Percentiles rank a stretch among this genome's conserved stretches.
phyloP scores from a whole-genome alignment of 176 grass and related monocot species.

The Musa itinerans region DNA sequence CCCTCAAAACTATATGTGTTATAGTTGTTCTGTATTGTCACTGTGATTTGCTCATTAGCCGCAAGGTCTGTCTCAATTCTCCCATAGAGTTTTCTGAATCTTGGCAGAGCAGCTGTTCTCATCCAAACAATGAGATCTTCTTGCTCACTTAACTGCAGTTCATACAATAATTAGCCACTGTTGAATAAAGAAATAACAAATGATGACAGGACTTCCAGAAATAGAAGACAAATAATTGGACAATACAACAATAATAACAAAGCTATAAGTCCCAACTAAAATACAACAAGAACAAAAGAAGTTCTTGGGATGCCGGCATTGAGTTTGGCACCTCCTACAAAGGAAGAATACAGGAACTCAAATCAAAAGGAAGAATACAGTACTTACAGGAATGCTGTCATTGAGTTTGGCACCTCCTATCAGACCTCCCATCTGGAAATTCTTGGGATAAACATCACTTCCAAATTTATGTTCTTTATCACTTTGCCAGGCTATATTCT shows the following conservation, averaged over 20 bases:
- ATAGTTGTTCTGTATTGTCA: conserved; percentile 90
- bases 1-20: conserved; percentile 91
- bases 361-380: conserved; percentile 14
- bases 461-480: conserved; percentile 64
- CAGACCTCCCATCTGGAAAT: conserved; percentile 65
- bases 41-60: conserved; percentile 54
- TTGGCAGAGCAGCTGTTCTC: conserved; percentile 79
- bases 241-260: conserved; percentile 9
- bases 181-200: no score
- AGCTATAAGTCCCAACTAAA: not conserved
- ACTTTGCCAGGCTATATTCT: conserved; percentile 81
- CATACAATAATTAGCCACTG: not conserved
- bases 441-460: conserved; percentile 80
- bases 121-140: conserved; percentile 99
- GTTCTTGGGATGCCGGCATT: conserved; percentile 61
- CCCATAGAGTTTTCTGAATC: conserved; percentile 90
- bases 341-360: no score
- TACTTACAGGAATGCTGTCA: conserved; percentile 69
- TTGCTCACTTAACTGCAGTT: conserved; percentile 74
- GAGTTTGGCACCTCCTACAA: conserved; percentile 24
- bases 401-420: conserved; percentile 81
- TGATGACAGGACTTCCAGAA: no score
- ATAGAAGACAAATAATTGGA: not conserved
- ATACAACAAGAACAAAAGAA: not conserved
- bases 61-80: conserved; percentile 70